Evolutionary conservation across 164 flowering plant species (phyloP).

Genomic region (Buxus sempervirens): DNA sequence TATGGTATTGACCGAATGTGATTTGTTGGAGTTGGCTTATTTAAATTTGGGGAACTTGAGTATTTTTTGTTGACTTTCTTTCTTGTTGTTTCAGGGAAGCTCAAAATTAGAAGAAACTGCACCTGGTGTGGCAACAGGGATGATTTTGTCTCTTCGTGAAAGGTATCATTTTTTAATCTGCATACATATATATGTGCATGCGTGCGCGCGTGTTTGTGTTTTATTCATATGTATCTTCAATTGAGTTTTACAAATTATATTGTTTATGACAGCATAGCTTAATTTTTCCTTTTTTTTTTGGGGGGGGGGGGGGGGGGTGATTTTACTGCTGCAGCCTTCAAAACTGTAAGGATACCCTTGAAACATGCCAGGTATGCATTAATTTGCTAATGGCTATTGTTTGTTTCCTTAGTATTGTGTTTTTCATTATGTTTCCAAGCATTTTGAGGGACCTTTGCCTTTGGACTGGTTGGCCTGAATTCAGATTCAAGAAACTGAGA

Average conservation of each 20-base stretch:
- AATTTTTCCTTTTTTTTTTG: slow-evolving; percentile 4
- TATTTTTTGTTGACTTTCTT: not conserved
- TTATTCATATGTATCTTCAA: too few relatives aligned
- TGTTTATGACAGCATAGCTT: not conserved
- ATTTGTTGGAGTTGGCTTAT: not conserved
- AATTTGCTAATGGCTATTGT: not conserved
- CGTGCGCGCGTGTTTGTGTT: too few relatives aligned
- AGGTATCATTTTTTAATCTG: slow-evolving; percentile 40
- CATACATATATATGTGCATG: not conserved
- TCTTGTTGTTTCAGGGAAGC: slow-evolving; percentile 35
- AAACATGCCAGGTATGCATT: slow-evolving; percentile 62
- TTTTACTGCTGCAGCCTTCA: slow-evolving; percentile 64
- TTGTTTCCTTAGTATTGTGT: not conserved
- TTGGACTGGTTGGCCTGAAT: too few relatives aligned
- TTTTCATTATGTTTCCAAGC: not conserved
- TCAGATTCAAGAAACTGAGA: too few relatives aligned
- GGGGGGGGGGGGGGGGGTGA: too few relatives aligned
- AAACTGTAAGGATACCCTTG: slow-evolving; percentile 68
- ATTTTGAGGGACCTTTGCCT: too few relatives aligned
- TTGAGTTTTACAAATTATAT: too few relatives aligned
- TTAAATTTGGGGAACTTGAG: not conserved
- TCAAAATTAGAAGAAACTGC: slow-evolving; percentile 76
- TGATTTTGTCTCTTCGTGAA: slow-evolving; percentile 93
- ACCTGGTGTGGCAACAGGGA: slow-evolving; percentile 91
- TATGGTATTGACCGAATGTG: not conserved